Conservation (phyloP, 768 basidiomycete species). For the Zangia roseola region DNA sequence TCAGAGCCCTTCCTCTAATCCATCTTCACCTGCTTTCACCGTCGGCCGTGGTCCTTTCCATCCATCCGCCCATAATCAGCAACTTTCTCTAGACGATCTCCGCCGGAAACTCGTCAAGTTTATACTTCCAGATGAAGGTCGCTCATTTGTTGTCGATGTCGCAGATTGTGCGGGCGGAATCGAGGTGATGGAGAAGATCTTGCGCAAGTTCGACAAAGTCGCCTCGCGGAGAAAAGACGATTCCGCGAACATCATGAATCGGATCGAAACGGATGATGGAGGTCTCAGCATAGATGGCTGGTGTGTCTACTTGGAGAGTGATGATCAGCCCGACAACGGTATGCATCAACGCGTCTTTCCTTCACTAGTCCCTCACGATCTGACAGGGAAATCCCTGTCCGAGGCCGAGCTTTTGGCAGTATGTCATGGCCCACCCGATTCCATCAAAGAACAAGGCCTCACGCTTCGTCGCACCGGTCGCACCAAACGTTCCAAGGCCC, state of each 20-base stretch:
- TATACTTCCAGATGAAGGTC: slow-evolving; percentile 76
- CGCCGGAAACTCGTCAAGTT: slow-evolving; percentile 88
- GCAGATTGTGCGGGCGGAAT: slow-evolving; percentile 77
- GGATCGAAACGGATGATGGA: slow-evolving; percentile 68
- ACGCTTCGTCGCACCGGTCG: slow-evolving; percentile 60
- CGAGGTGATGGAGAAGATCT: slow-evolving; percentile 83
- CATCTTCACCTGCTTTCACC: slow-evolving; percentile 54
- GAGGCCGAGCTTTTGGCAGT: slow-evolving; percentile 79
- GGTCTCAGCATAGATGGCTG: slow-evolving; percentile 85
- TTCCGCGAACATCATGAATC: slow-evolving; percentile 43
- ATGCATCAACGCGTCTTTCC: slow-evolving; percentile 17
- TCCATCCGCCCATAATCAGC: slow-evolving; percentile 39
- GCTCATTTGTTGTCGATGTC: slow-evolving; percentile 76
- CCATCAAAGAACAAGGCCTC: slow-evolving; percentile 76
- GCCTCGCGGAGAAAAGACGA: slow-evolving; percentile 42
- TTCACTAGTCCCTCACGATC: not conserved
- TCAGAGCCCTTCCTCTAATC: slow-evolving; percentile 27
- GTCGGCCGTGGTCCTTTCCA: slow-evolving; percentile 64
- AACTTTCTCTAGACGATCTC: slow-evolving; percentile 71
- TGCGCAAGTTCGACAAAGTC: slow-evolving; percentile 86
- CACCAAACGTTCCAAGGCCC: slow-evolving; percentile 39
- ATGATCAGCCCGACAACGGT: slow-evolving; percentile 53
- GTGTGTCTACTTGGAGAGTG: slow-evolving; percentile 75
- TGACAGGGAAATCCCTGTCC: slow-evolving; percentile 67
- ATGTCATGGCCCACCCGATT: slow-evolving; percentile 80